Evolutionary conservation across 306 rosid genomes (phyloP).

Genomic region (Neltuma alba): DNA sequence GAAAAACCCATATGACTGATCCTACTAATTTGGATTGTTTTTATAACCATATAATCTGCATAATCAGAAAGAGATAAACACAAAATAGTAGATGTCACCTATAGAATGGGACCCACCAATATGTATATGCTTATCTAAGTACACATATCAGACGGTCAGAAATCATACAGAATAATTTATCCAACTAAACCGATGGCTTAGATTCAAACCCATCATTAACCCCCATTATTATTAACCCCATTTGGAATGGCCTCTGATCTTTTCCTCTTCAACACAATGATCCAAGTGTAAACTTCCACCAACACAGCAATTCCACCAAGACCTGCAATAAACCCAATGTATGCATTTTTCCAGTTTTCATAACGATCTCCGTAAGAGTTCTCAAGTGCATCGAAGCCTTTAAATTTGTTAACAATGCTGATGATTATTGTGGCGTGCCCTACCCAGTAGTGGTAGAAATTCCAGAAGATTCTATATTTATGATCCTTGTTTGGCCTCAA

Average conservation of each 20-base stretch:
- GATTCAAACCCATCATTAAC: conserved; percentile 38
- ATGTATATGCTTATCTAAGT: not conserved
- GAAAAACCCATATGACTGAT: no score
- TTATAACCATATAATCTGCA: not conserved
- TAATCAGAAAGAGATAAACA: not conserved
- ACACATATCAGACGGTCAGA: not conserved
- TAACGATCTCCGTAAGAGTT: conserved; percentile 44
- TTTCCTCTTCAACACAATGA: conserved; percentile 51
- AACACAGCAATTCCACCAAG: conserved; percentile 66
- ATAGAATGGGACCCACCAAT: not conserved
- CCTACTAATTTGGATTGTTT: not conserved
- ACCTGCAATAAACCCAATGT: conserved; percentile 64
- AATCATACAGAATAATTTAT: not conserved
- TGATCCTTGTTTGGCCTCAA: conserved; percentile 89
- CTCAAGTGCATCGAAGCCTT: conserved; percentile 63
- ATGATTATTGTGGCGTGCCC: conserved; percentile 72
- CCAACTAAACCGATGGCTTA: conserved; percentile 37
- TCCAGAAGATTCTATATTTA: conserved; percentile 82
- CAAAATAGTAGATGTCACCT: not conserved
- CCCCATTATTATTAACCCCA: conserved; percentile 31
- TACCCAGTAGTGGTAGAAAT: conserved; percentile 58
- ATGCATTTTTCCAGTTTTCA: conserved; percentile 63
- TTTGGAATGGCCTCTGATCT: conserved; percentile 30
- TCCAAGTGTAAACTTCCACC: conserved; percentile 71
- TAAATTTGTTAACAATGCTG: conserved; percentile 59